Evolutionary conservation across 2,329 filamentous ascomycete species (phyloP).

Genomic region (Xylaria sp.): DNA sequence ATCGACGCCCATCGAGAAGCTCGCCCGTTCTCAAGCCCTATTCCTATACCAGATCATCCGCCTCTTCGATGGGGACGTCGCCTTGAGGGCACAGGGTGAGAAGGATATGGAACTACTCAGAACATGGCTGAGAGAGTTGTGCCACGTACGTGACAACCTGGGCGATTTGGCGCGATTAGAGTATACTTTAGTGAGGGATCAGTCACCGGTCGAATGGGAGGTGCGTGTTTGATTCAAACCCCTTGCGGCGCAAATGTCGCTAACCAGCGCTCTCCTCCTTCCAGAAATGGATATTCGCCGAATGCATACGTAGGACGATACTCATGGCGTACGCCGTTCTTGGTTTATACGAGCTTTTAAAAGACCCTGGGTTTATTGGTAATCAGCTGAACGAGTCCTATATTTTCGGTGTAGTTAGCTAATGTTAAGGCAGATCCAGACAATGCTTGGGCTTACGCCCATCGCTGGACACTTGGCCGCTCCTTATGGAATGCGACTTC

Average conservation of each 20-base stretch:
- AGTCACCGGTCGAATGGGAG: constrained; percentile 45
- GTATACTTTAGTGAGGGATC: constrained; percentile 17
- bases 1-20: constrained; percentile 43
- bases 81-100: constrained; percentile 40
- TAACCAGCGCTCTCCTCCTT: background rate
- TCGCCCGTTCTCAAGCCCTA: constrained; percentile 41
- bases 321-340: constrained; percentile 48
- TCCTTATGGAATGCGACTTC: constrained; percentile 48
- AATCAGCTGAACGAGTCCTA: background rate
- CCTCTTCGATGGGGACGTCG: constrained; percentile 44
- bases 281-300: constrained; percentile 51
- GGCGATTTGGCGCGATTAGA: constrained; percentile 34
- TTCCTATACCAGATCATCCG: constrained; percentile 44
- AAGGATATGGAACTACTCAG: constrained; percentile 35
- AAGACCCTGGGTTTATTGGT: constrained; percentile 37
- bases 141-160: constrained; percentile 47
- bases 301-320: constrained; percentile 50
- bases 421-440: constrained; percentile 29
- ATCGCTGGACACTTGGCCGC: constrained; percentile 49
- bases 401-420: constrained; percentile 16
- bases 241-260: background rate
- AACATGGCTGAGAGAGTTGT: constrained; percentile 43
- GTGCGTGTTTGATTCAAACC: constrained; percentile 34
- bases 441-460: constrained; percentile 43
- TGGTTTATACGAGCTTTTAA: constrained; percentile 45